These are phyloP conservation scores for Rugonectria rugulosa DNA, from an alignment of 2,329 filamentous ascomycete genomes.

Conservation along the genomic window DNA sequence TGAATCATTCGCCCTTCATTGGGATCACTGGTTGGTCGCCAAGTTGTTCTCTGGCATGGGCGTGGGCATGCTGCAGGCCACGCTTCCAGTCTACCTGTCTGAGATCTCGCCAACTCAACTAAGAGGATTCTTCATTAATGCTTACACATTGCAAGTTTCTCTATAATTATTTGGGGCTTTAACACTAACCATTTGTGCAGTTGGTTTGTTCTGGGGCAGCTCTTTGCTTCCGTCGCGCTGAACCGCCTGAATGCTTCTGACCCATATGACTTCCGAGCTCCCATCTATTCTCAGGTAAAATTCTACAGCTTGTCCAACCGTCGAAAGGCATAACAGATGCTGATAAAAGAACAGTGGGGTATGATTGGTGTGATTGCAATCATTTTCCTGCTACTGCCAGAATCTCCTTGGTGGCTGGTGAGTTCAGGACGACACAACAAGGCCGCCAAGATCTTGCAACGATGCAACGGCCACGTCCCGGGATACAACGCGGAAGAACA, in stretches of 20 bases:
- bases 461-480: conserved; percentile 15
- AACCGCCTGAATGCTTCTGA: conserved; percentile 20
- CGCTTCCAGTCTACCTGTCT: conserved; percentile 24
- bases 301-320: no score
- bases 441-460: conserved; percentile 14
- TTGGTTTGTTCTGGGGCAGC: conserved; percentile 25
- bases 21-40: conserved; percentile 27
- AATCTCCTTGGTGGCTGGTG: conserved; percentile 26
- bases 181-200: not conserved
- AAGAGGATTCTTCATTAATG: conserved; percentile 24
- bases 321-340: not conserved
- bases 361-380: conserved; percentile 18
- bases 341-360: conserved; percentile 12
- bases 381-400: conserved; percentile 22
- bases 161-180: not conserved
- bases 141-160: conserved; percentile 24
- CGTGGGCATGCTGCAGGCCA: conserved; percentile 25
- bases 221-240: conserved; percentile 25
- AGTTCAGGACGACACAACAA: conserved; percentile 17
- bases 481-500: conserved; percentile 24
- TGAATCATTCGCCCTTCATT: conserved; percentile 20
- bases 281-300: conserved; percentile 24
- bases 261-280: conserved; percentile 19
- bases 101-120: conserved; percentile 27
- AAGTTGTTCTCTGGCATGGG: conserved; percentile 27